Conservation (phyloP, 441 rosid species). For the Pelargonium citronellum region DNA sequence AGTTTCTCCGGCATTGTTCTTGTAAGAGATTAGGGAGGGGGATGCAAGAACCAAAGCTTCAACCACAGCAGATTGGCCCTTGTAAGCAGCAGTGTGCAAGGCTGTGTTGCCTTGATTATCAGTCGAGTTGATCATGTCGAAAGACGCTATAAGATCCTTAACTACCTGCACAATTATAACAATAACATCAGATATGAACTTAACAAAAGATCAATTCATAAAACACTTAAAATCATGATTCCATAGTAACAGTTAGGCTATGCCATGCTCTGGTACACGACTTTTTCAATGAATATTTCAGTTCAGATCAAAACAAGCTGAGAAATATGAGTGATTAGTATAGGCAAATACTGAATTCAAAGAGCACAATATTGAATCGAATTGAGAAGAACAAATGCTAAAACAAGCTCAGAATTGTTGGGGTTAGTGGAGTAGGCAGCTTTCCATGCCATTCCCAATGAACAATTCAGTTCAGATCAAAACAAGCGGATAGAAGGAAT, state of each 20-base stretch:
- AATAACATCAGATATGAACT: background rate
- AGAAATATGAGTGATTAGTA: too few relatives aligned
- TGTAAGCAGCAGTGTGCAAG: slow-evolving; percentile 64
- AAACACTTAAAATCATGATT: background rate
- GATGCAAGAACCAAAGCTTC: slow-evolving; percentile 55
- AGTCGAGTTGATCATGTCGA: slow-evolving; percentile 37
- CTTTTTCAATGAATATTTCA: too few relatives aligned
- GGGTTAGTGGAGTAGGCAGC: too few relatives aligned
- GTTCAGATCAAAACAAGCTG: too few relatives aligned
- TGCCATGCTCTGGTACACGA: too few relatives aligned
- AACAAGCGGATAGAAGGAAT: too few relatives aligned
- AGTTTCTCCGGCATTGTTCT: slow-evolving; percentile 70
- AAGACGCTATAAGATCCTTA: slow-evolving; percentile 49
- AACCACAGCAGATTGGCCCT: slow-evolving; percentile 64
- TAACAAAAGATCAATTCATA: background rate
- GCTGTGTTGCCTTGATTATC: slow-evolving; percentile 80
- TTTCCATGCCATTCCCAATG: too few relatives aligned
- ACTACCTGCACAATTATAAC: slow-evolving; percentile 49
- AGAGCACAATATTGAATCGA: background rate
- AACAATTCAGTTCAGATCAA: too few relatives aligned
- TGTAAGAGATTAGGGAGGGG: slow-evolving; percentile 47
- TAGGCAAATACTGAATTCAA: background rate
- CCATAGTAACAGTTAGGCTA: background rate
- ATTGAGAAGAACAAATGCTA: too few relatives aligned
- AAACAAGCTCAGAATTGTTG: too few relatives aligned